Evolutionary conservation across 2,329 filamentous ascomycete species (phyloP).

Genomic region (Neoascochyta sp.): DNA sequence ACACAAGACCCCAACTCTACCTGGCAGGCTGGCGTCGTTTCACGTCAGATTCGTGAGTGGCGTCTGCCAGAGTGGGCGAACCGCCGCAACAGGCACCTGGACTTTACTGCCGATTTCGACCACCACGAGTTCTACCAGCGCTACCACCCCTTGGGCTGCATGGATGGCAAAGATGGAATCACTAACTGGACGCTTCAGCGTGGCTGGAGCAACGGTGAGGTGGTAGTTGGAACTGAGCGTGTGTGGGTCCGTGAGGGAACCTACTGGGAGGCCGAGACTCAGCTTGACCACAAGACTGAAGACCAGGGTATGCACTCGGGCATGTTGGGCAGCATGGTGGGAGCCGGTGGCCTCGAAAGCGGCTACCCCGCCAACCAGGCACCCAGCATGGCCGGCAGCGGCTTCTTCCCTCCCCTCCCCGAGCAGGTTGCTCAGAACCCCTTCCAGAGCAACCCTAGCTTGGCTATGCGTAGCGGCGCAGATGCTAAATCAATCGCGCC

Average conservation of each 20-base stretch:
- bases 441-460: slow-evolving; percentile 50
- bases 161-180: slow-evolving; percentile 85
- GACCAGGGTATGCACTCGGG: slow-evolving; percentile 17
- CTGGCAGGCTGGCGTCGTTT: slow-evolving; percentile 92
- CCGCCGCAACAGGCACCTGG: slow-evolving; percentile 80
- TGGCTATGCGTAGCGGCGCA: slow-evolving; percentile 46
- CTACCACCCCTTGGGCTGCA: slow-evolving; percentile 79
- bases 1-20: slow-evolving; percentile 71
- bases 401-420: slow-evolving; percentile 63
- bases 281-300: slow-evolving; percentile 81
- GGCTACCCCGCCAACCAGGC: slow-evolving; percentile 63
- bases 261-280: slow-evolving; percentile 97
- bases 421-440: slow-evolving; percentile 66
- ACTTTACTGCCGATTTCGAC: slow-evolving; percentile 97
- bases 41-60: slow-evolving; percentile 89
- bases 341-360: slow-evolving; percentile 62
- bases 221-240: slow-evolving; percentile 83
- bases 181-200: slow-evolving; percentile 92
- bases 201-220: slow-evolving; percentile 97
- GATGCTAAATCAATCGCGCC: slow-evolving; percentile 47
- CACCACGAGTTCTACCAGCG: slow-evolving; percentile 84
- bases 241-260: slow-evolving; percentile 92
- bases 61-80: slow-evolving; percentile 95
- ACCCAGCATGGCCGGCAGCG: slow-evolving; percentile 49
- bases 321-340: slow-evolving; percentile 51